phyloP scores from a whole-genome alignment of 1,284 basidiomycete genomes.

The Bondarzewia mesenterica region DNA sequence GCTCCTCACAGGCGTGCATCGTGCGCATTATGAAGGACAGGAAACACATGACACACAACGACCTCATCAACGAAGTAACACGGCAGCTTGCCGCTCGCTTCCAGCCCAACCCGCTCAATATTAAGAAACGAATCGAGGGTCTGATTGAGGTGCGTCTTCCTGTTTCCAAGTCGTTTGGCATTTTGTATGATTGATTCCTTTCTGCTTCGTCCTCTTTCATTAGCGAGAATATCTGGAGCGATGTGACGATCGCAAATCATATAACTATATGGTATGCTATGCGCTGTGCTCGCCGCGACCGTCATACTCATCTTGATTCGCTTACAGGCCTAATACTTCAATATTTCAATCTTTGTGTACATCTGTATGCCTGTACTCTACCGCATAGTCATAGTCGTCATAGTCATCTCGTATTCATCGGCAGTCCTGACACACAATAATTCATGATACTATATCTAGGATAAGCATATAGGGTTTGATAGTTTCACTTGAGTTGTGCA shows the following conservation, averaged over 20 bases:
- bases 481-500: too few species aligned
- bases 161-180: background rate
- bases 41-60: conserved; percentile 85
- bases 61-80: conserved; percentile 88
- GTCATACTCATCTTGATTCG: too few species aligned
- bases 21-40: conserved; percentile 98
- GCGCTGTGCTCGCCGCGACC: background rate
- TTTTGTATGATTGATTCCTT: conserved; percentile 1
- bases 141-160: conserved; percentile 74
- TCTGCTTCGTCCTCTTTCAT: conserved; percentile 12
- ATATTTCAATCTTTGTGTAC: too few species aligned
- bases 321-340: too few species aligned
- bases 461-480: too few species aligned
- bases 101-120: conserved; percentile 74
- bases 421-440: too few species aligned
- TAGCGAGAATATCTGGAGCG: conserved; percentile 79
- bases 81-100: conserved; percentile 82
- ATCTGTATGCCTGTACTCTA: too few species aligned
- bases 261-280: conserved; percentile 60
- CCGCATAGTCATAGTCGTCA: too few species aligned
- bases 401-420: too few species aligned
- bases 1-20: conserved; percentile 74
- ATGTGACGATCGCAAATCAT: conserved; percentile 73
- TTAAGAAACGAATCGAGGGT: conserved; percentile 93
- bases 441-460: too few species aligned